phyloP scores from a whole-genome alignment of 1,139 yeast genomes.

The Saccharomyces pastorianus region DNA sequence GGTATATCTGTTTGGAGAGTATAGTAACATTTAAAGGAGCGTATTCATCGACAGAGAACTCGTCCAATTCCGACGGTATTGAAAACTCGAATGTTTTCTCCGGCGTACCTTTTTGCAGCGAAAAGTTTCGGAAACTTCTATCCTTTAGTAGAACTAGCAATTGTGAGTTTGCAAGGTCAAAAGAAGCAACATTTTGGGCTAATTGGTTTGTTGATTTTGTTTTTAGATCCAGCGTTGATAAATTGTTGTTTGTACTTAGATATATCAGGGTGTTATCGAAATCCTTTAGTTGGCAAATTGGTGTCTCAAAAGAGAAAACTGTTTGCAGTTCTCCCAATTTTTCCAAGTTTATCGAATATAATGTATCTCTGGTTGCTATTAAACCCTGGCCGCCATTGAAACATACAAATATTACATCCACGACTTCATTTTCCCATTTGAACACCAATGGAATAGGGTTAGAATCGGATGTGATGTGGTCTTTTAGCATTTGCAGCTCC shows the following conservation, averaged over 20 bases:
- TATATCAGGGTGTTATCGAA: conserved; percentile 5
- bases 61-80: conserved; percentile 14
- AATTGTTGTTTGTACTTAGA: conserved; percentile 4
- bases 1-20: conserved; percentile 11
- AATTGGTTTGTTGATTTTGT: neutral
- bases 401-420: conserved; percentile 8
- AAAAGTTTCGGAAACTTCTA: conserved; percentile 3
- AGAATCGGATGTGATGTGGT: conserved; percentile 10
- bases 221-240: conserved; percentile 2
- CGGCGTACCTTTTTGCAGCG: neutral
- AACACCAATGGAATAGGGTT: neutral
- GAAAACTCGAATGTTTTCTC: conserved; percentile 3
- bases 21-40: conserved; percentile 14
- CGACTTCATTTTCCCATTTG: conserved; percentile 3
- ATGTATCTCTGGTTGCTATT: neutral
- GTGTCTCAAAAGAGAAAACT: neutral
- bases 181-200: conserved; percentile 9
- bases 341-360: neutral
- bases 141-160: conserved; percentile 8
- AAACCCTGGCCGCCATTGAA: neutral
- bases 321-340: neutral
- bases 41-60: conserved; percentile 15
- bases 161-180: conserved; percentile 11
- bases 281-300: neutral
- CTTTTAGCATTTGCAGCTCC: conserved; percentile 24